These are phyloP conservation scores for Thoreauomyces humboldtii DNA, from an alignment of 192 early-diverging fungal species.

Conservation along the genomic window DNA sequence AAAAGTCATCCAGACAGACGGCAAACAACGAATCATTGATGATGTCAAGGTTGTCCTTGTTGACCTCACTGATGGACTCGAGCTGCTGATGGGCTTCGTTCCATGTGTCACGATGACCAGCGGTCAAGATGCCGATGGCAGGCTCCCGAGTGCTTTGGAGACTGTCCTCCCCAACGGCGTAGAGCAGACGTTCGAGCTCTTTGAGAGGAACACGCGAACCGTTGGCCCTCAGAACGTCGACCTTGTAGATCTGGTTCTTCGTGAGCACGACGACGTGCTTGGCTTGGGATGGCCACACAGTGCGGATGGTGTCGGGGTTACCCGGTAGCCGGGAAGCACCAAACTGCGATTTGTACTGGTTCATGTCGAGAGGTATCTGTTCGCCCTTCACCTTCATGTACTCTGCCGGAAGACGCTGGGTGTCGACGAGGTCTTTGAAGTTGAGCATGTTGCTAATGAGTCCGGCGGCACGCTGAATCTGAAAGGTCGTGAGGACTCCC, in stretches of 20 bases:
- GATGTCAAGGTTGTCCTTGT: constrained; percentile 54
- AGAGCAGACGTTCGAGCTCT: constrained; percentile 43
- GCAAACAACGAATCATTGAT: constrained; percentile 83
- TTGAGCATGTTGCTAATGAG: constrained; percentile 48
- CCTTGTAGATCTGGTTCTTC: constrained; percentile 79
- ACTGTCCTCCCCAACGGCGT: constrained; percentile 28
- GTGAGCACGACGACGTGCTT: constrained; percentile 83
- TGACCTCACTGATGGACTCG: constrained; percentile 30
- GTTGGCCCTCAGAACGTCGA: constrained; percentile 69
- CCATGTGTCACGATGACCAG: constrained; percentile 88
- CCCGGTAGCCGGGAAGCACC: constrained; percentile 76
- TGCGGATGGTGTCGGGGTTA: constrained; percentile 65
- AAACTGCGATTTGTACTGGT: constrained; percentile 88
- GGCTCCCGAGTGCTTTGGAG: constrained; percentile 40
- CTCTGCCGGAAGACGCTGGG: constrained; percentile 45
- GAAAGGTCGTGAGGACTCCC: constrained; percentile 46
- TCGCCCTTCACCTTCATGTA: constrained; percentile 41
- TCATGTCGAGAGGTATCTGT: constrained; percentile 96
- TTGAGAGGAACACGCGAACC: constrained; percentile 62
- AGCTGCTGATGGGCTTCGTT: constrained; percentile 48
- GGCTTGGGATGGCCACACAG: constrained; percentile 68
- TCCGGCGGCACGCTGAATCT: constrained; percentile 52
- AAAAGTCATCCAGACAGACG: constrained; percentile 81
- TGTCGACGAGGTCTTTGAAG: constrained; percentile 46
- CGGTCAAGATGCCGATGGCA: constrained; percentile 77